phyloP scores from a whole-genome alignment of 257 asterid genomes.

The Rubia yunnanensis region DNA sequence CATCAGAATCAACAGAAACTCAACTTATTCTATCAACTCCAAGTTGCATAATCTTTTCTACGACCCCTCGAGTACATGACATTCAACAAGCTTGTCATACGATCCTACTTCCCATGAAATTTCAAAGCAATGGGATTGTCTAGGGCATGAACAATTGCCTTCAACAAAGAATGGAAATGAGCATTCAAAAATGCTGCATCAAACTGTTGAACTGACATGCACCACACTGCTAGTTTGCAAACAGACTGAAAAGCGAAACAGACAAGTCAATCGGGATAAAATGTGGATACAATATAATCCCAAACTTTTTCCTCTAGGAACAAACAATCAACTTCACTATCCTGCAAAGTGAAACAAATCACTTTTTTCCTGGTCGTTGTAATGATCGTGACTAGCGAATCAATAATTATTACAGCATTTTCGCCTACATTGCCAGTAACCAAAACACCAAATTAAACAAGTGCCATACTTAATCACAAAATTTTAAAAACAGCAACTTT shows the following conservation, averaged over 20 bases:
- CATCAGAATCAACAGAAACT: not conserved
- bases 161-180: conserved; percentile 42
- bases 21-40: not conserved
- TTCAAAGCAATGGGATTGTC: conserved; percentile 54
- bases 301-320: not conserved
- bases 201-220: conserved; percentile 71
- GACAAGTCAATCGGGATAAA: conserved; percentile 15
- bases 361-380: conserved; percentile 59
- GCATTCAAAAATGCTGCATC: conserved; percentile 31
- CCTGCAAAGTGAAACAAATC: conserved; percentile 3
- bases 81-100: too few relatives aligned
- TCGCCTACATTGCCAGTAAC: conserved; percentile 34
- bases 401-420: conserved; percentile 39
- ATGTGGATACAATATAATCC: not conserved
- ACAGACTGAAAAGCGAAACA: conserved; percentile 45
- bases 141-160: conserved; percentile 55
- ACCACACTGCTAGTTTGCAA: conserved; percentile 78
- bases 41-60: not conserved
- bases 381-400: conserved; percentile 50
- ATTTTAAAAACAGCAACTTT: not conserved
- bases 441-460: conserved; percentile 12
- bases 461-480: not conserved
- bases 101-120: not conserved
- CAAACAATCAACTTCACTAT: not conserved
- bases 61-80: too few relatives aligned